Evolutionary conservation across 371 early-diverging fungal species (phyloP).

Genomic region (Mucor indicus): DNA sequence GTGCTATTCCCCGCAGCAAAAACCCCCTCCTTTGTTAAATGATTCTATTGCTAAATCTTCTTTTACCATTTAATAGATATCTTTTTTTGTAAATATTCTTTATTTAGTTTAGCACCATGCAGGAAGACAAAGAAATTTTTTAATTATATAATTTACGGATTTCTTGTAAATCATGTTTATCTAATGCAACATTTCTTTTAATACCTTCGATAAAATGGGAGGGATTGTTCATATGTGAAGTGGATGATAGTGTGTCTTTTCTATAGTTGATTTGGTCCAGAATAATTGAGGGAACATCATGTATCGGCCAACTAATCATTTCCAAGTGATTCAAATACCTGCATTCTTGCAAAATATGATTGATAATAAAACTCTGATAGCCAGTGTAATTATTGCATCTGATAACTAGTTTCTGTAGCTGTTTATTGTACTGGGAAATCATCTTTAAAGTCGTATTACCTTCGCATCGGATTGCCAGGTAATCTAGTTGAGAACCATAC

Average conservation of each 20-base stretch:
- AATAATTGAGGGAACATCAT: slow-evolving; percentile 33
- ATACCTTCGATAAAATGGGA: slow-evolving; percentile 2
- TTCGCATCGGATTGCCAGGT: slow-evolving; percentile 31
- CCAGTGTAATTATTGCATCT: slow-evolving; percentile 18
- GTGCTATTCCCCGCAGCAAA: slow-evolving; percentile 15
- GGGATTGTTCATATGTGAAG: background rate
- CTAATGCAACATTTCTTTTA: slow-evolving; percentile 15
- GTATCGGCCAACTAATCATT: slow-evolving; percentile 37
- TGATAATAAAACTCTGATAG: slow-evolving; percentile 10
- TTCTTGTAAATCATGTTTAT: slow-evolving; percentile 18
- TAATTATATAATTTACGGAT: slow-evolving; percentile 22
- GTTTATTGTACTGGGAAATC: slow-evolving; percentile 28
- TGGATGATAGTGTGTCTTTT: background rate
- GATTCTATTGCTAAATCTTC: slow-evolving; percentile 7
- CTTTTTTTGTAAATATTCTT: too few species aligned
- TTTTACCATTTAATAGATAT: too few species aligned
- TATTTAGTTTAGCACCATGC: too few species aligned
- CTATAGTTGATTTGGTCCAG: slow-evolving; percentile 8
- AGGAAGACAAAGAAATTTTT: too few species aligned
- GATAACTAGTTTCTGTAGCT: slow-evolving; percentile 22
- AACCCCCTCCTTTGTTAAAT: slow-evolving; percentile 9
- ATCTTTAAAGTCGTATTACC: slow-evolving; percentile 21
- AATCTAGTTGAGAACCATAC: slow-evolving; percentile 27
- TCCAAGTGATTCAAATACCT: slow-evolving; percentile 23
- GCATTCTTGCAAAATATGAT: slow-evolving; percentile 23